Conservation (phyloP, 805 yeast genomes). For the Saturnispora ahearnii region DNA sequence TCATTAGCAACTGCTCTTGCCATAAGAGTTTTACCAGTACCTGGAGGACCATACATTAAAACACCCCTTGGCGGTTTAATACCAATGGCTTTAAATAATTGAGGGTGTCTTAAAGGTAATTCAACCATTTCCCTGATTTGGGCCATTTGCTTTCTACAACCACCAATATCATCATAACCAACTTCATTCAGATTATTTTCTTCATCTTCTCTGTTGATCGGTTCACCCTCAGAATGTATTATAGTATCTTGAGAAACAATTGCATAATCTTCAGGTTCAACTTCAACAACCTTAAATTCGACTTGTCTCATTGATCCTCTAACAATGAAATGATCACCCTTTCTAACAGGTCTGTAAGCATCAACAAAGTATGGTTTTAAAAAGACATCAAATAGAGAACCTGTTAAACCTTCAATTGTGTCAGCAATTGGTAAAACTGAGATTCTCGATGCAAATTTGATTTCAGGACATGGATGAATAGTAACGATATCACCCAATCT, state of each 20-base stretch:
- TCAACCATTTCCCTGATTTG: slow-evolving; percentile 98
- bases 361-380: slow-evolving; percentile 97
- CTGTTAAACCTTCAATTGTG: slow-evolving; percentile 95
- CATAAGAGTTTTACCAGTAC: slow-evolving; percentile 99
- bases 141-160: slow-evolving; percentile 98
- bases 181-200: slow-evolving; percentile 94
- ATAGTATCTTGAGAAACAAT: slow-evolving; percentile 98
- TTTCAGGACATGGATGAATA: slow-evolving; percentile 94
- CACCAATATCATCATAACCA: slow-evolving; percentile 98
- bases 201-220: slow-evolving; percentile 96
- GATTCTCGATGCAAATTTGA: slow-evolving; percentile 91
- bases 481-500: slow-evolving; percentile 89
- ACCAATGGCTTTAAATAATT: slow-evolving; percentile 94
- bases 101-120: slow-evolving; percentile 96
- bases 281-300: slow-evolving; percentile 96
- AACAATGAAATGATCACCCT: slow-evolving; percentile 92
- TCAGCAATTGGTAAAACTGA: slow-evolving; percentile 96
- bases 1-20: slow-evolving; percentile 99
- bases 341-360: slow-evolving; percentile 97
- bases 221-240: slow-evolving; percentile 98
- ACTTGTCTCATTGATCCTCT: slow-evolving; percentile 99
- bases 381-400: slow-evolving; percentile 91
- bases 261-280: slow-evolving; percentile 94
- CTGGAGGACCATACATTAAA: slow-evolving; percentile 98
- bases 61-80: slow-evolving; percentile 98